A percentile compares a stretch with the other conserved stretches of the same genome.
phyloP scores from a whole-genome alignment of 2,329 filamentous ascomycete species.

The Hyphodiscus sp. region DNA sequence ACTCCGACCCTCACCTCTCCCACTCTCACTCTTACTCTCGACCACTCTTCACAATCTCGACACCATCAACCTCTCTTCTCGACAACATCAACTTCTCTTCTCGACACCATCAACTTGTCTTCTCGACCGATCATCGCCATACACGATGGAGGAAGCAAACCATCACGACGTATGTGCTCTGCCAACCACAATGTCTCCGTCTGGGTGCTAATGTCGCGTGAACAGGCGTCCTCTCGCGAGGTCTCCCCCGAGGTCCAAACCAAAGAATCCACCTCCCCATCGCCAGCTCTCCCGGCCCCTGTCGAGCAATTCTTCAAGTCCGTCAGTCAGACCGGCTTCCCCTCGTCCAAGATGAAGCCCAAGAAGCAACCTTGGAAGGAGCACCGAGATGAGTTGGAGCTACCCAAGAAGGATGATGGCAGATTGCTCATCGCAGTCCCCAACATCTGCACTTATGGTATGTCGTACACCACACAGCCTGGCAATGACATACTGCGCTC shows the following conservation, averaged over 20 bases:
- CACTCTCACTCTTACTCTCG: too few species aligned
- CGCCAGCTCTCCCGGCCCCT: not conserved
- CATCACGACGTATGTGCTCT: not conserved
- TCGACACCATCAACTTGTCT: too few species aligned
- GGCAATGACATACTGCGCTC: too few species aligned
- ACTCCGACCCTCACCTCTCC: too few species aligned
- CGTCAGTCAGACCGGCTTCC: constrained; percentile 4
- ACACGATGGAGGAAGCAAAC: not conserved
- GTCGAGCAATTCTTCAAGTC: constrained; percentile 6
- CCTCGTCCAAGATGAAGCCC: constrained; percentile 1
- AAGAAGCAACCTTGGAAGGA: constrained; percentile 11
- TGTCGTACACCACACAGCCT: not conserved
- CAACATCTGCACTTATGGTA: constrained; percentile 10
- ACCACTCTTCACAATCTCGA: too few species aligned
- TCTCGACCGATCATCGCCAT: not conserved
- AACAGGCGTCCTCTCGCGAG: not conserved
- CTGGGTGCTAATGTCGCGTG: too few species aligned
- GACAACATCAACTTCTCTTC: too few species aligned
- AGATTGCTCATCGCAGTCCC: constrained; percentile 12
- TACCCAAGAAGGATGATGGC: constrained; percentile 8
- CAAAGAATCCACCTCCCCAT: not conserved
- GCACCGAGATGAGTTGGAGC: constrained; percentile 1
- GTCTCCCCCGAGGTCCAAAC: constrained; percentile 1
- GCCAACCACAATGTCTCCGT: too few species aligned
- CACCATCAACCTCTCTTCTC: too few species aligned